Evolutionary conservation across 1,284 basidiomycete species (phyloP).

Genomic region (Ustilago trichophora): DNA sequence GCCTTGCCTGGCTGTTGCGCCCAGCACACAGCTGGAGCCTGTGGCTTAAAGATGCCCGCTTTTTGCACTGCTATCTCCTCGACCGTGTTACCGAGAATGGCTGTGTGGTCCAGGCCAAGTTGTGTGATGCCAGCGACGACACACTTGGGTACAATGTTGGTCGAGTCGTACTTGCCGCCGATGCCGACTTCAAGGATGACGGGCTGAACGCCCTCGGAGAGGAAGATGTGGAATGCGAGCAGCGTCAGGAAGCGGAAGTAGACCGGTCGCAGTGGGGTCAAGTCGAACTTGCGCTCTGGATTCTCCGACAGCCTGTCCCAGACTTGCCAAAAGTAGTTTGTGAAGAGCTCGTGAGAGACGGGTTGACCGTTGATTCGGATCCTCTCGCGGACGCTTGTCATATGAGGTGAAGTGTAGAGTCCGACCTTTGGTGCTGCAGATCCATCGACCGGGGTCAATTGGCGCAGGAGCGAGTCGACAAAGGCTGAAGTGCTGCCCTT

Average conservation of each 20-base stretch:
- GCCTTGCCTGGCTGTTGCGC: constrained; percentile 81
- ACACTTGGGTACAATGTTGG: constrained; percentile 91
- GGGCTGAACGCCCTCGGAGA: constrained; percentile 80
- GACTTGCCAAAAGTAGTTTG: constrained; percentile 93
- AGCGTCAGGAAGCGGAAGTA: constrained; percentile 96
- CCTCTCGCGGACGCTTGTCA: constrained; percentile 93
- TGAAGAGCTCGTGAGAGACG: constrained; percentile 85
- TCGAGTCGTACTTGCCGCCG: constrained; percentile 93
- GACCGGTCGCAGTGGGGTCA: constrained; percentile 78
- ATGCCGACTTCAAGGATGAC: constrained; percentile 97
- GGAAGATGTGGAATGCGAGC: constrained; percentile 89
- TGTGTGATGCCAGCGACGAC: constrained; percentile 88
- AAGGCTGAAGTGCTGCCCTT: constrained; percentile 98
- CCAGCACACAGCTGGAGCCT: constrained; percentile 85
- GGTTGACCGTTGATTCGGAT: constrained; percentile 93
- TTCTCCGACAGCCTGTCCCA: constrained; percentile 88
- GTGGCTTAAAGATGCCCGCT: constrained; percentile 93
- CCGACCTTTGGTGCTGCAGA: constrained; percentile 69
- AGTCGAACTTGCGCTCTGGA: constrained; percentile 43
- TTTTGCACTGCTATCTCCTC: constrained; percentile 94
- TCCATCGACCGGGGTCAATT: constrained; percentile 40
- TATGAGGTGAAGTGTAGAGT: constrained; percentile 95
- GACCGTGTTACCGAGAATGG: constrained; percentile 87
- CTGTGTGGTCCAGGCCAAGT: constrained; percentile 92
- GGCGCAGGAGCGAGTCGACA: constrained; percentile 63